These are phyloP conservation scores for Paradendryphiella salina DNA, from an alignment of 2,329 filamentous ascomycete genomes.

Conservation along the genomic window DNA sequence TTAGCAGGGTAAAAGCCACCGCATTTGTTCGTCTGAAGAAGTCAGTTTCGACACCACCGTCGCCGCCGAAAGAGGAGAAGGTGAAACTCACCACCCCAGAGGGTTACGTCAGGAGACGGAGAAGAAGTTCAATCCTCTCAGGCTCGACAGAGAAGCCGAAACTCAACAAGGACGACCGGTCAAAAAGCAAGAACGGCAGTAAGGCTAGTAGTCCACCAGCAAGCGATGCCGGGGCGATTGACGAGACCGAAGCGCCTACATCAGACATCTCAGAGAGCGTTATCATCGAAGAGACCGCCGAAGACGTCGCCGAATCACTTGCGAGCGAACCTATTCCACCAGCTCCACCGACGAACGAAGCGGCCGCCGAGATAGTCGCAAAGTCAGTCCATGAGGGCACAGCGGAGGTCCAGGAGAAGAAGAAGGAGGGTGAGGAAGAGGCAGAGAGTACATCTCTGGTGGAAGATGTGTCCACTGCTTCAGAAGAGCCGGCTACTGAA, in stretches of 20 bases:
- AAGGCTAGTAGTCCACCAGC: constrained; percentile 14
- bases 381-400: not conserved
- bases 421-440: not conserved
- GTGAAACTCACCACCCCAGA: constrained; percentile 26
- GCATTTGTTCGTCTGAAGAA: constrained; percentile 41
- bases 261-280: constrained; percentile 20
- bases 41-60: constrained; percentile 23
- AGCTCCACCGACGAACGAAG: constrained; percentile 7
- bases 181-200: constrained; percentile 33
- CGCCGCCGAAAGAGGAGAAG: constrained; percentile 39
- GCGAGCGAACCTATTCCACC: constrained; percentile 1
- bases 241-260: constrained; percentile 1
- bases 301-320: constrained; percentile 5
- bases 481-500: constrained; percentile 1
- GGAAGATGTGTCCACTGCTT: not conserved
- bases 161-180: constrained; percentile 32
- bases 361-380: constrained; percentile 1
- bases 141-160: constrained; percentile 32
- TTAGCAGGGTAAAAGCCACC: constrained; percentile 36
- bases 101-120: constrained; percentile 26
- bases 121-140: constrained; percentile 24
- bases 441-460: not conserved
- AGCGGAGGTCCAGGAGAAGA: not conserved
- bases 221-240: constrained; percentile 6
- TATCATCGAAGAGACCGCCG: constrained; percentile 13